A percentile compares a stretch with the other conserved stretches of the same genome.
These are phyloP conservation scores for Dalechampia spathulata DNA, from an alignment of 441 rosid species.

Conservation along the genomic window DNA sequence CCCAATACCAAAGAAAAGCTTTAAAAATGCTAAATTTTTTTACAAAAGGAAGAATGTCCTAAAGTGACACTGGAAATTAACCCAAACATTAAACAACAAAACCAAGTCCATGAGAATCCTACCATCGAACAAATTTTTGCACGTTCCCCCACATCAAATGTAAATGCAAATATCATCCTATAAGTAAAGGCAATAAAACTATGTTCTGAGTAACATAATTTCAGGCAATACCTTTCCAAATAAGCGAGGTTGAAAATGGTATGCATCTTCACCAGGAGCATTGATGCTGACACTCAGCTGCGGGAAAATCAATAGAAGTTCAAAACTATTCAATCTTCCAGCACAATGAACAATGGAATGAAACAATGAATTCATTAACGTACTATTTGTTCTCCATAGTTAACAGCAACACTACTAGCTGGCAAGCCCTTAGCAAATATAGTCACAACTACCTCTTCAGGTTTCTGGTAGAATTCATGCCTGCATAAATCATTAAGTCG, in stretches of 20 bases:
- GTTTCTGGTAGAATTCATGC: conserved; percentile 74
- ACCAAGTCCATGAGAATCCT: no score
- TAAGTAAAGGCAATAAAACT: no score
- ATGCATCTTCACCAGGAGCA: conserved; percentile 63
- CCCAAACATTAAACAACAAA: no score
- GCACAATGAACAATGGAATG: neutral
- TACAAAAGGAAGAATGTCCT: no score
- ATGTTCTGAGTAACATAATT: conserved; percentile 9
- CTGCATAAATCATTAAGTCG: conserved; percentile 30
- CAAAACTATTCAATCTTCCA: neutral
- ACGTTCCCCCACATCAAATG: no score
- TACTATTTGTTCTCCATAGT: conserved; percentile 78
- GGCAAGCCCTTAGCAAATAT: conserved; percentile 66
- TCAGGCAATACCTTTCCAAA: conserved; percentile 66
- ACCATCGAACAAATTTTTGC: no score
- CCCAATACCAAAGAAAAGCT: no score
- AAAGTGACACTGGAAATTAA: no score
- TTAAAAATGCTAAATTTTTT: no score
- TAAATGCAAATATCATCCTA: no score
- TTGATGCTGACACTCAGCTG: conserved; percentile 72
- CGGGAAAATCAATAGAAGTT: conserved; percentile 17
- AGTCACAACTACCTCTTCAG: conserved; percentile 70
- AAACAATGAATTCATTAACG: conserved; percentile 6
- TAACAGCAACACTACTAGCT: conserved; percentile 35
- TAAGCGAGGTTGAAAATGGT: conserved; percentile 76